phyloP scores from a whole-genome alignment of 2,329 filamentous ascomycete species.

The Penicillium sp. region DNA sequence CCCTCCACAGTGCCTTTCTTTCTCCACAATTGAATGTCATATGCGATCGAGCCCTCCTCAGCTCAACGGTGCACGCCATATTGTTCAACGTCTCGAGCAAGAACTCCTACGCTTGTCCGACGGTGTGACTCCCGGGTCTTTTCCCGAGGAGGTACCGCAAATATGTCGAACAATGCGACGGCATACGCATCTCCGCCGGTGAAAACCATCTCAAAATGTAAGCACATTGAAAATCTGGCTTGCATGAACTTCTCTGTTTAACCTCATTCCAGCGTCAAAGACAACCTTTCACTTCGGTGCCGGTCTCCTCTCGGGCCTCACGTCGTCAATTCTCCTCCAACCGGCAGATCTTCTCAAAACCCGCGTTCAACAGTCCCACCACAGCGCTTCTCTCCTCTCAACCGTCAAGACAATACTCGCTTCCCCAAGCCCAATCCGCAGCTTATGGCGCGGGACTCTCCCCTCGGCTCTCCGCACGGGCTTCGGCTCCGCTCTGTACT shows the following conservation, averaged over 20 bases:
- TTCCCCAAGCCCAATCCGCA: conserved; percentile 68
- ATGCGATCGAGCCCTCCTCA: conserved; percentile 14
- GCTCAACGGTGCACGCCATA: conserved; percentile 17
- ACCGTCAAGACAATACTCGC: conserved; percentile 73
- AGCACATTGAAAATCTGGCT: not conserved
- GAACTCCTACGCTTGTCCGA: not conserved
- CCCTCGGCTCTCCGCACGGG: conserved; percentile 94
- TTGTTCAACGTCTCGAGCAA: conserved; percentile 8
- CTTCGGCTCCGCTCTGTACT: conserved; percentile 91
- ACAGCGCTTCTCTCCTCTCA: conserved; percentile 67
- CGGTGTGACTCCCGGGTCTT: conserved; percentile 10
- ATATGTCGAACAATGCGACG: conserved; percentile 39
- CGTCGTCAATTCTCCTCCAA: conserved; percentile 88
- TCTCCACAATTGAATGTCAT: conserved; percentile 2
- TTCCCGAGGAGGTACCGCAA: conserved; percentile 15
- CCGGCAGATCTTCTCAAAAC: conserved; percentile 97
- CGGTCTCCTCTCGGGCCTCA: conserved; percentile 83
- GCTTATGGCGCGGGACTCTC: conserved; percentile 89
- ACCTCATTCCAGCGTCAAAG: conserved; percentile 41
- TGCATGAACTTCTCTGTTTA: not conserved
- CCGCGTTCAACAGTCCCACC: conserved; percentile 83
- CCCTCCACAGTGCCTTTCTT: not conserved
- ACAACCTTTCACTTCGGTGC: conserved; percentile 81
- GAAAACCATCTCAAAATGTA: conserved; percentile 40
- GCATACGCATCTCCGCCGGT: conserved; percentile 34